A percentile compares a stretch with the other conserved stretches of the same genome.
phyloP scores from a whole-genome alignment of 306 rosid species.

The Pterocarpus macrocarpus region DNA sequence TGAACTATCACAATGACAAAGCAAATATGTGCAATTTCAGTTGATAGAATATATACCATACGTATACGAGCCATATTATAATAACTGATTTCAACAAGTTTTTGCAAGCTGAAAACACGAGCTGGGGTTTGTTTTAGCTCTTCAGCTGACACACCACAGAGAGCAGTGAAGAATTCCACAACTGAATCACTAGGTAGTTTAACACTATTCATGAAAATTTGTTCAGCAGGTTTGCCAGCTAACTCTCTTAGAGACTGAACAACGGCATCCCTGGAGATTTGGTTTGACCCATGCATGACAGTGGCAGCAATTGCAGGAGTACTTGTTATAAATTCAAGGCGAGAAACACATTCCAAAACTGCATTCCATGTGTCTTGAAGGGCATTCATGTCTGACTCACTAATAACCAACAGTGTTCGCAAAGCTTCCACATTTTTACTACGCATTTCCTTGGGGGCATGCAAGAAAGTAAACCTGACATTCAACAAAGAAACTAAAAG shows the following conservation, averaged over 20 bases:
- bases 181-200: slow-evolving; percentile 95
- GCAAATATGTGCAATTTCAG: slow-evolving; percentile 37
- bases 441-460: slow-evolving; percentile 99
- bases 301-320: slow-evolving; percentile 89
- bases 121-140: slow-evolving; percentile 95
- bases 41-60: slow-evolving; percentile 68
- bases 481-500: slow-evolving; percentile 52
- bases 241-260: slow-evolving; percentile 92
- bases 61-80: slow-evolving; percentile 99
- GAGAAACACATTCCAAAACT: slow-evolving; percentile 95
- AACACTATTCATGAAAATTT: slow-evolving; percentile 93
- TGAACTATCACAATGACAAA: slow-evolving; percentile 34
- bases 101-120: slow-evolving; percentile 99
- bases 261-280: slow-evolving; percentile 93
- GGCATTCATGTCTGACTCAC: slow-evolving; percentile 82
- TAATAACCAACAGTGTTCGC: slow-evolving; percentile 77
- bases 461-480: slow-evolving; percentile 96
- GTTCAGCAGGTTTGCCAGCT: slow-evolving; percentile 96
- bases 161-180: slow-evolving; percentile 96
- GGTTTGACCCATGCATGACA: slow-evolving; percentile 97
- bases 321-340: slow-evolving; percentile 88
- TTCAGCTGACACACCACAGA: slow-evolving; percentile 98
- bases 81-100: slow-evolving; percentile 98
- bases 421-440: slow-evolving; percentile 98
- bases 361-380: slow-evolving; percentile 99